Conservation (phyloP, 306 rosid species). For the Pyrus bretschneideri region DNA sequence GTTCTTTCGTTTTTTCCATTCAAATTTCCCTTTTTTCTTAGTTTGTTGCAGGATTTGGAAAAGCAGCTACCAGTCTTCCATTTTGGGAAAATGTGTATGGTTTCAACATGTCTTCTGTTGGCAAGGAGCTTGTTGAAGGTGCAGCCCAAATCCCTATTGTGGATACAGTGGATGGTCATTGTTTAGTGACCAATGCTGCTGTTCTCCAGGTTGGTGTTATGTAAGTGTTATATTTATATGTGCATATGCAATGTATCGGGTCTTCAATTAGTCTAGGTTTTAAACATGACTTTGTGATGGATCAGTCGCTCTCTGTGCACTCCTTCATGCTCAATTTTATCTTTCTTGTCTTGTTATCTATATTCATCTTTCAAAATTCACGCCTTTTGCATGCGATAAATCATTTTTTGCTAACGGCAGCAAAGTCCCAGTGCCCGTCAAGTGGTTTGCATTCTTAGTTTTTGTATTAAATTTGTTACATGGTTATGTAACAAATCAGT, state of each 20-base stretch:
- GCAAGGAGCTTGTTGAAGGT: constrained; percentile 67
- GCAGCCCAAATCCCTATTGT: constrained; percentile 77
- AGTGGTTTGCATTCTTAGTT: background rate
- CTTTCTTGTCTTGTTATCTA: background rate
- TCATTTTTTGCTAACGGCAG: background rate
- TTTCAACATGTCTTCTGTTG: constrained; percentile 75
- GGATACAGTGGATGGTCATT: constrained; percentile 57
- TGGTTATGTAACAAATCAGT: background rate
- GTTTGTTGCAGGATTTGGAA: constrained; percentile 97
- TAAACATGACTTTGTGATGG: background rate
- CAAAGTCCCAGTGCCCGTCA: background rate
- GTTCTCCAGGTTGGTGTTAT: constrained; percentile 64
- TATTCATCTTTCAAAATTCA: background rate
- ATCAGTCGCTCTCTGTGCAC: background rate
- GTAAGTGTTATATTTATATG: background rate
- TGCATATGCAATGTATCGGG: background rate
- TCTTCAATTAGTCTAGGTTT: background rate
- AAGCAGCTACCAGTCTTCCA: constrained; percentile 81
- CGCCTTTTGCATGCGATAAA: background rate
- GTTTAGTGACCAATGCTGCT: constrained; percentile 64
- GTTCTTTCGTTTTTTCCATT: background rate
- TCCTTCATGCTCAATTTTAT: background rate
- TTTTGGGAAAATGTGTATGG: constrained; percentile 87
- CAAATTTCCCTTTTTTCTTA: constrained; percentile 11
- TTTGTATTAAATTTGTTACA: background rate